These are phyloP conservation scores for Euphorbia tirucalli DNA, from an alignment of 345 rosid species.

Conservation along the genomic window DNA sequence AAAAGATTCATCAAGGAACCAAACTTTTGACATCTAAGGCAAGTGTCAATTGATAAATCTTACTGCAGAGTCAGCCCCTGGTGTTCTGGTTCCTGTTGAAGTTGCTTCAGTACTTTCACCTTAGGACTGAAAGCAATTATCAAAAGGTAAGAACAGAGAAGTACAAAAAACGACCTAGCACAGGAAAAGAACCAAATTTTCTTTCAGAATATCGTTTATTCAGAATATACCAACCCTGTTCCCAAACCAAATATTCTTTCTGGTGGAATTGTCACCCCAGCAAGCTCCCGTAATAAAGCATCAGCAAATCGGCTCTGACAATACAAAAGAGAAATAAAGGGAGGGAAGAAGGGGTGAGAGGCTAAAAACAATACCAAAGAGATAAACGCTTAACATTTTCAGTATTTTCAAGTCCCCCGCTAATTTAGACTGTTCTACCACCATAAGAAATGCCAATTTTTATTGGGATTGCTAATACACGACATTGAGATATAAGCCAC, in stretches of 20 bases:
- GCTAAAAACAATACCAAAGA: background rate
- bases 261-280: slow-evolving; percentile 66
- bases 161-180: background rate
- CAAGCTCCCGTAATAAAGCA: slow-evolving; percentile 65
- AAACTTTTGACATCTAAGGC: background rate
- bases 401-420: background rate
- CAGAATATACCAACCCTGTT: slow-evolving; percentile 58
- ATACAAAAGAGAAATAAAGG: background rate
- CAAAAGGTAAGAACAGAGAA: background rate
- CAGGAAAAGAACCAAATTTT: background rate
- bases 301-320: slow-evolving; percentile 76
- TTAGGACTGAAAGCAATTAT: slow-evolving; percentile 46
- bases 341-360: background rate
- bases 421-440: background rate
- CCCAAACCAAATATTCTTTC: slow-evolving; percentile 80
- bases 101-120: slow-evolving; percentile 80
- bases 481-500: background rate
- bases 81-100: slow-evolving; percentile 74
- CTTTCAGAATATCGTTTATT: background rate
- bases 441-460: background rate
- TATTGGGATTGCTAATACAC: background rate
- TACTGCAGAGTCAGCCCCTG: slow-evolving; percentile 71
- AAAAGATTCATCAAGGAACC: background rate
- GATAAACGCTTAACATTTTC: background rate
- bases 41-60: slow-evolving; percentile 15